These are phyloP conservation scores for Cymbomonas tetramitiformis DNA, from an alignment of 139 green algal species.

Conservation along the genomic window DNA sequence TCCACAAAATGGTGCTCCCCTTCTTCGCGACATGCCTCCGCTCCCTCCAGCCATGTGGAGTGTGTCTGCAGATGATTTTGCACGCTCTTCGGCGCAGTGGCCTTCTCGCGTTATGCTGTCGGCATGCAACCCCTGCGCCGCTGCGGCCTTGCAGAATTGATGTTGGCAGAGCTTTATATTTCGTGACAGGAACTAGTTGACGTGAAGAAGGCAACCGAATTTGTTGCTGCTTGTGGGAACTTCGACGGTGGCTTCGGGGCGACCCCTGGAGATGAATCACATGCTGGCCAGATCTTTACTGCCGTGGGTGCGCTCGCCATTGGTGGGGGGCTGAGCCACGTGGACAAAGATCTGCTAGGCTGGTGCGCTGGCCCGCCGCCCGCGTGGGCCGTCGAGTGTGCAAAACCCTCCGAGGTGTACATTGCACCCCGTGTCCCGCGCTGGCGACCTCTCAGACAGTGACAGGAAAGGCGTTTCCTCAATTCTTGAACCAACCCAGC, in stretches of 20 bases:
- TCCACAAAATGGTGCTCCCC: background rate
- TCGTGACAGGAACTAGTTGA: slow-evolving; percentile 41
- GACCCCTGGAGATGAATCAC: slow-evolving; percentile 38
- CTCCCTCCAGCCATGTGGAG: background rate
- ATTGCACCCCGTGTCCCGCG: too few species aligned
- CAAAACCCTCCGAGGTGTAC: too few species aligned
- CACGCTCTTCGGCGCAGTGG: too few species aligned
- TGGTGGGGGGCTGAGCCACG: slow-evolving; percentile 46
- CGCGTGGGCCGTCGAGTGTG: too few species aligned
- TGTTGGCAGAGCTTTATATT: background rate
- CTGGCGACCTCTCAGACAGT: too few species aligned
- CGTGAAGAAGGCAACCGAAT: slow-evolving; percentile 50
- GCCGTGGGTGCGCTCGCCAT: slow-evolving; percentile 77
- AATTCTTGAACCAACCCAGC: too few species aligned
- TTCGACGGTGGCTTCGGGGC: slow-evolving; percentile 93
- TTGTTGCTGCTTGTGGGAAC: slow-evolving; percentile 73
- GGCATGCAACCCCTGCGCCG: slow-evolving; percentile 17
- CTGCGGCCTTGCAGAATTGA: background rate
- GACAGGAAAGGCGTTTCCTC: too few species aligned
- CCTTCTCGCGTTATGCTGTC: too few species aligned
- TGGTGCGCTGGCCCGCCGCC: too few species aligned
- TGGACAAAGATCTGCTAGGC: slow-evolving; percentile 72
- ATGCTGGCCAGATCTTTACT: slow-evolving; percentile 64
- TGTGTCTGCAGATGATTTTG: slow-evolving; percentile 5
- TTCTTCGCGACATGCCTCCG: background rate